Percentiles rank a stretch among this genome's conserved stretches.
phyloP scores from a whole-genome alignment of 352 stramenopile species.

The Globisporangium nagaii region DNA sequence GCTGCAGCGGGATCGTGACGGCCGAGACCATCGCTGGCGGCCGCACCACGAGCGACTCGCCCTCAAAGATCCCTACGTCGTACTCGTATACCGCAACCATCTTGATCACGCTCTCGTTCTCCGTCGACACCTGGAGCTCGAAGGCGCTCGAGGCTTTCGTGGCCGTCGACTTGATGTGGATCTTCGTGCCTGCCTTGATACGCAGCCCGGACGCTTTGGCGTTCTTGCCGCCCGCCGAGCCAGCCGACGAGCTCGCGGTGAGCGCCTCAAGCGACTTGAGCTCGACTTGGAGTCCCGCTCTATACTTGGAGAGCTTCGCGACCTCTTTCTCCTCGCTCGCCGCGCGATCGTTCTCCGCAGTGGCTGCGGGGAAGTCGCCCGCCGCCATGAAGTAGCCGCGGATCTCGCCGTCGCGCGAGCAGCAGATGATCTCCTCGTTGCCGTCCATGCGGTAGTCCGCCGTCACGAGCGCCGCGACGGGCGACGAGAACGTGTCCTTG shows the following conservation, averaged over 20 bases:
- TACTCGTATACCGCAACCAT: slow-evolving; percentile 85
- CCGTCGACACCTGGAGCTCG: slow-evolving; percentile 80
- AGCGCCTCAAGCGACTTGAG: slow-evolving; percentile 67
- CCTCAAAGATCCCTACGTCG: slow-evolving; percentile 83
- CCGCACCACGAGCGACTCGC: slow-evolving; percentile 70
- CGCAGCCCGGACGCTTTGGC: slow-evolving; percentile 30
- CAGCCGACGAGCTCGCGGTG: slow-evolving; percentile 13
- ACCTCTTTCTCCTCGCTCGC: slow-evolving; percentile 70
- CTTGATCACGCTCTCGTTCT: slow-evolving; percentile 85
- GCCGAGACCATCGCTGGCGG: slow-evolving; percentile 37
- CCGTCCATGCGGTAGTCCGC: slow-evolving; percentile 89
- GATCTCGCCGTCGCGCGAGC: slow-evolving; percentile 72
- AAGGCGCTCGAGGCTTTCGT: slow-evolving; percentile 48
- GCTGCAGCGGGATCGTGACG: slow-evolving; percentile 46
- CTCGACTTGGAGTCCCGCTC: slow-evolving; percentile 66
- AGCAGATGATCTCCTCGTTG: slow-evolving; percentile 87
- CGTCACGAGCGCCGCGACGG: slow-evolving; percentile 63
- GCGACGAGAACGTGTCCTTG: slow-evolving; percentile 64
- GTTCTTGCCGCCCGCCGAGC: slow-evolving; percentile 20
- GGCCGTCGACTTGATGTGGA: slow-evolving; percentile 51
- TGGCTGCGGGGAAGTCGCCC: slow-evolving; percentile 28
- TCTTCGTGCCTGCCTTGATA: slow-evolving; percentile 50
- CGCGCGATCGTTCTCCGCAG: slow-evolving; percentile 32
- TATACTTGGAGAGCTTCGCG: slow-evolving; percentile 76
- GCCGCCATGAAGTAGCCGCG: slow-evolving; percentile 54